Evolutionary conservation across 2,329 filamentous ascomycete genomes (phyloP), one percentile per base, ranked within the genome.

Genomic region (Neoarthrinium moseri): DNA sequence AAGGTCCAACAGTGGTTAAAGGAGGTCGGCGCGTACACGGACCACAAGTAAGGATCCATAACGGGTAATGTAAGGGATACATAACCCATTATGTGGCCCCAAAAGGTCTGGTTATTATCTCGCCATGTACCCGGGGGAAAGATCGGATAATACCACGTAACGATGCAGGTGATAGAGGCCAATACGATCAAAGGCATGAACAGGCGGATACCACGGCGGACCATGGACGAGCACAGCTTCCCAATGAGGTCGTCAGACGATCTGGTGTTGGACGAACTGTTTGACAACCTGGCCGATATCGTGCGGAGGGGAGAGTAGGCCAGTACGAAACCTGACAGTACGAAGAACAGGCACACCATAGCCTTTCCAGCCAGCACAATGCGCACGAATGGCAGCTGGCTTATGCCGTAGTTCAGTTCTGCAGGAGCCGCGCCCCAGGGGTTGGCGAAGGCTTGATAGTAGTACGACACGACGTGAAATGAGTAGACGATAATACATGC

Each of bases 311-410:
- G 39, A 18, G 39, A 43, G 27, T 43, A 43, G 5, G 42, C 15
- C 4, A 44, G 33, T 7, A 37, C 42, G 22, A 36, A 44, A 3
- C 42, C 42, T 3, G 42, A 44, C 10, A 44, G 42, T 12, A 44
- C 42, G n/a, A 44, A 44, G 15, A 44, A 44, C n/a, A 44, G 21
- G 13, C 13, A n/a, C 17, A 44, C 42, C 42, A 44, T 44, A 15
- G 20, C 42, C 4, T 29, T 36, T 20, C 42, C 42, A n/a, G 42
- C 21, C 11, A 27, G 30, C 13, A 44, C 20, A 12, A 44, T 17
- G 11, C 42, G 32, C 20, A 44, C 17, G 11, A 44, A 10, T n/a
- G 42, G 42, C 15, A 36, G n/a, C 21, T 44, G 32, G n/a, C 15
- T 27, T n/a, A 37, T 26, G 20, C n/a, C 22, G 13, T 20, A 17